Percentiles rank a stretch among this genome's conserved stretches.
Conservation (phyloP, 805 yeast genomes). For the Starmerella bacillaris region DNA sequence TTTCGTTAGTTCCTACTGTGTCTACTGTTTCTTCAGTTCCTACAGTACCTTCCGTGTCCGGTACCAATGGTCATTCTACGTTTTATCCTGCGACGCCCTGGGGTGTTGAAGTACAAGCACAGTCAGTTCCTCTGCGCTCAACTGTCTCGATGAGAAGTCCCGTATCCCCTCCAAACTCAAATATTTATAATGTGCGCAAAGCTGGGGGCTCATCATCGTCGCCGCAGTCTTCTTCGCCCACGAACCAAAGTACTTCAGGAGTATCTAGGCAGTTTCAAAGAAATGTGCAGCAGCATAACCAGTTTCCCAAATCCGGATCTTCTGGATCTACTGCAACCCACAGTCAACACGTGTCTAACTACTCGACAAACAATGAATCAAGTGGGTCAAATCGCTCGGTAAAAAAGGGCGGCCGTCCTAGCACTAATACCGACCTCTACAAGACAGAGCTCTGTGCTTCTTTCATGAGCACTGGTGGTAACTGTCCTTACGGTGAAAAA, state of each 20-base stretch:
- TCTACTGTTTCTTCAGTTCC: background rate
- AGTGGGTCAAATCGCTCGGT: no score
- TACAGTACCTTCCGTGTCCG: background rate
- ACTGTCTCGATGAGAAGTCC: background rate
- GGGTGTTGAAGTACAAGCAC: background rate
- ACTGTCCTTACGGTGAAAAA: slow-evolving; percentile 75
- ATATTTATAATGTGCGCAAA: slow-evolving; percentile 1
- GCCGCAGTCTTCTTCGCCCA: background rate
- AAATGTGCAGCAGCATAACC: slow-evolving; percentile 8
- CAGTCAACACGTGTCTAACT: no score
- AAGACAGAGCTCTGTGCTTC: slow-evolving; percentile 82
- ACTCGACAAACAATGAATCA: no score
- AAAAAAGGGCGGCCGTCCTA: slow-evolving; percentile 22
- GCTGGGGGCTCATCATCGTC: background rate
- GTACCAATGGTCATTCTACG: background rate
- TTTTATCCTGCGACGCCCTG: background rate
- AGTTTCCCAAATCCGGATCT: no score
- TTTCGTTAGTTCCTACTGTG: background rate
- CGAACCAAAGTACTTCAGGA: background rate
- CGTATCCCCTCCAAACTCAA: background rate
- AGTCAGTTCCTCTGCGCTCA: background rate
- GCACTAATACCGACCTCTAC: slow-evolving; percentile 46
- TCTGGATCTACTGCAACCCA: no score
- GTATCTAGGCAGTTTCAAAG: slow-evolving; percentile 3
- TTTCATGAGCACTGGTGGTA: slow-evolving; percentile 45